Percentiles rank a stretch among this genome's conserved stretches.
These are phyloP conservation scores for Aspergillus cristatus DNA, from an alignment of 495 filamentous ascomycete species.

Conservation along the genomic window DNA sequence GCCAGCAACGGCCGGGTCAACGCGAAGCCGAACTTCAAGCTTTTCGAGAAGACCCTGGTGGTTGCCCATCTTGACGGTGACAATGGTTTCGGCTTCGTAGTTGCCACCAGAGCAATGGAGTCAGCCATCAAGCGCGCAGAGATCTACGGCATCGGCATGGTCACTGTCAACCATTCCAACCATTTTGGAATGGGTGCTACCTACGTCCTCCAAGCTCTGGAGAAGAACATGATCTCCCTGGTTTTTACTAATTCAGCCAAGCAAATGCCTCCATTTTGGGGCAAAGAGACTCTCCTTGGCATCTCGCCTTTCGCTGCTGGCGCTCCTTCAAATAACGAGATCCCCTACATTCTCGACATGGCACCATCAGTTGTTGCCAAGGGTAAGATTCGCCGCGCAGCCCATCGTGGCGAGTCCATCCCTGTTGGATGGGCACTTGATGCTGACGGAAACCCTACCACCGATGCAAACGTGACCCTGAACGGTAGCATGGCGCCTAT, in stretches of 20 bases:
- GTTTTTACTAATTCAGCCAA: constrained; percentile 22
- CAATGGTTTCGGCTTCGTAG: constrained; percentile 24
- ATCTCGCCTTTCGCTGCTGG: constrained; percentile 18
- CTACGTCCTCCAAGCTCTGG: constrained; percentile 15
- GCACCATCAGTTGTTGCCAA: constrained; percentile 8
- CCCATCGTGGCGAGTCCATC: constrained; percentile 20
- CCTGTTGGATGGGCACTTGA: constrained; percentile 22
- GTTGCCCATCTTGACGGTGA: constrained; percentile 20
- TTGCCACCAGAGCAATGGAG: constrained; percentile 12
- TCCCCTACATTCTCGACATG: constrained; percentile 12
- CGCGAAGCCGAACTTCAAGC: constrained; percentile 5
- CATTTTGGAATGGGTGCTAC: constrained; percentile 25
- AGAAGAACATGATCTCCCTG: constrained; percentile 11
- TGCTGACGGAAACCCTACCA: constrained; percentile 15
- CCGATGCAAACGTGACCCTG: constrained; percentile 16
- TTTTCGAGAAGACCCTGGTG: constrained; percentile 18
- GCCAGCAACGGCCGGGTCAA: constrained; percentile 13
- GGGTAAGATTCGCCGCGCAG: constrained; percentile 21
- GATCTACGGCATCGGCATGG: constrained; percentile 18
- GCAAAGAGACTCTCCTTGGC: constrained; percentile 15
- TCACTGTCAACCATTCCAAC: constrained; percentile 15
- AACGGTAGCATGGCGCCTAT: constrained; percentile 19
- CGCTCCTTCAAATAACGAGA: constrained; percentile 3
- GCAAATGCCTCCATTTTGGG: constrained; percentile 20
- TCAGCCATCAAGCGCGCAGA: constrained; percentile 11